Conservation (phyloP, 176 grass and related monocot species). For the Oryza glaberrima region DNA sequence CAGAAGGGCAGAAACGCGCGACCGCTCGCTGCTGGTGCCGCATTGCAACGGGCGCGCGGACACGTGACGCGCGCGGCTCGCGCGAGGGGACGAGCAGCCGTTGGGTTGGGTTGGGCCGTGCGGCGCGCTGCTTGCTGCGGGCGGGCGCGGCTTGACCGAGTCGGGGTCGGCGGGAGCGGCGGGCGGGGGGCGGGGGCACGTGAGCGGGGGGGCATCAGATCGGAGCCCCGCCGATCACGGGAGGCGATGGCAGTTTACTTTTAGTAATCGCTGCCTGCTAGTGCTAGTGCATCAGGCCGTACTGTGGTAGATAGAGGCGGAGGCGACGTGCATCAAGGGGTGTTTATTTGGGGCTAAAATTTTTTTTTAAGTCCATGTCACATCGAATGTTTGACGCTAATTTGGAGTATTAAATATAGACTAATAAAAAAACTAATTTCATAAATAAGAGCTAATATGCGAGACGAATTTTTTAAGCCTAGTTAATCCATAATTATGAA, state of each 20-base stretch:
- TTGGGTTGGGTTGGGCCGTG: not conserved
- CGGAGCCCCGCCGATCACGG: constrained; percentile 43
- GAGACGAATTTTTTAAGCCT: too few species aligned
- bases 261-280: constrained; percentile 13
- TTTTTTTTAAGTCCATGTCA: too few species aligned
- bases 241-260: constrained; percentile 24
- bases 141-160: not conserved
- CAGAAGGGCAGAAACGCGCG: not conserved
- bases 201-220: constrained; percentile 38
- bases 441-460: too few species aligned
- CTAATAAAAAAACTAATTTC: too few species aligned
- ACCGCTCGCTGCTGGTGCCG: not conserved
- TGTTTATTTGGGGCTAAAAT: too few species aligned
- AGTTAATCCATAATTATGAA: too few species aligned
- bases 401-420: too few species aligned
- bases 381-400: too few species aligned
- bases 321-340: too few species aligned
- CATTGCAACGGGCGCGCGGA: constrained; percentile 10
- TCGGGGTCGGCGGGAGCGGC: constrained; percentile 9
- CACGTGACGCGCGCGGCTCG: constrained; percentile 32
- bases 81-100: not conserved
- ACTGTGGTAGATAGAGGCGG: not conserved
- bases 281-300: not conserved
- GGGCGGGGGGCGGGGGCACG: constrained; percentile 33
- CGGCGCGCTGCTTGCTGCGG: not conserved